Conservation (phyloP, 208 protist genomes). For the Kentomonas sorsogonicus region DNA sequence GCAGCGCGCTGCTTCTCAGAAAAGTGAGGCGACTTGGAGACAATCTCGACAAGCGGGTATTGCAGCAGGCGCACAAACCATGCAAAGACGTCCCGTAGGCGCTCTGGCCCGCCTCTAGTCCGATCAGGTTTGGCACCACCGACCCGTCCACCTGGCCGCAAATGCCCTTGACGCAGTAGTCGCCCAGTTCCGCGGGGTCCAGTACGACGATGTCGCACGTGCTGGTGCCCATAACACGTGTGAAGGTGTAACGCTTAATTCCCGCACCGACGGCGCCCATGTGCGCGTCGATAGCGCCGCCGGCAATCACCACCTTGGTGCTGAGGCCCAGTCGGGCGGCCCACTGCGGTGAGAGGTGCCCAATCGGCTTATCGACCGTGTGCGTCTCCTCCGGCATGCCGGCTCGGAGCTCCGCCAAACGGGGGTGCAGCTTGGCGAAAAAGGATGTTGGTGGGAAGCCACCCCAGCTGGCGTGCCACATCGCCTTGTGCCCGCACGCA, state of each 20-base stretch:
- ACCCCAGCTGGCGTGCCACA: conserved; percentile 57
- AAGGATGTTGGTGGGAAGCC: conserved; percentile 41
- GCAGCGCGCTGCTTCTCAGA: no score
- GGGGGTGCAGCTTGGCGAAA: conserved; percentile 42
- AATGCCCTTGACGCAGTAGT: conserved; percentile 33
- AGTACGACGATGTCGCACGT: conserved; percentile 66
- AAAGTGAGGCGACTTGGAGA: conserved; percentile 16
- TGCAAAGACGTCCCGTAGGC: conserved; percentile 59
- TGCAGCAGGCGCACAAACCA: conserved; percentile 45
- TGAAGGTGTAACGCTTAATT: conserved; percentile 36
- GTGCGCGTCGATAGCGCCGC: conserved; percentile 53
- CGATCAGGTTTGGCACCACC: conserved; percentile 41
- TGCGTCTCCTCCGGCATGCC: conserved; percentile 30
- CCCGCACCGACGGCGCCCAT: conserved; percentile 47
- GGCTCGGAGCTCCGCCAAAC: conserved; percentile 23
- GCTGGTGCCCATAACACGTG: conserved; percentile 61
- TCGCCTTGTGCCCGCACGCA: conserved; percentile 52
- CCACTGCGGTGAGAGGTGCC: conserved; percentile 31
- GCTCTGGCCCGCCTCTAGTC: conserved; percentile 50
- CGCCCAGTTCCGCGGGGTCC: conserved; percentile 20
- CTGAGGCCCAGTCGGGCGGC: conserved; percentile 31
- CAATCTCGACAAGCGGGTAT: conserved; percentile 24
- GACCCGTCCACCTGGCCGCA: conserved; percentile 59
- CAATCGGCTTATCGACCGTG: conserved; percentile 45
- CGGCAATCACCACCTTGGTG: conserved; percentile 30